Evolutionary conservation across 2,329 filamentous ascomycete species (phyloP).

Genomic region (Penicillium sp.): DNA sequence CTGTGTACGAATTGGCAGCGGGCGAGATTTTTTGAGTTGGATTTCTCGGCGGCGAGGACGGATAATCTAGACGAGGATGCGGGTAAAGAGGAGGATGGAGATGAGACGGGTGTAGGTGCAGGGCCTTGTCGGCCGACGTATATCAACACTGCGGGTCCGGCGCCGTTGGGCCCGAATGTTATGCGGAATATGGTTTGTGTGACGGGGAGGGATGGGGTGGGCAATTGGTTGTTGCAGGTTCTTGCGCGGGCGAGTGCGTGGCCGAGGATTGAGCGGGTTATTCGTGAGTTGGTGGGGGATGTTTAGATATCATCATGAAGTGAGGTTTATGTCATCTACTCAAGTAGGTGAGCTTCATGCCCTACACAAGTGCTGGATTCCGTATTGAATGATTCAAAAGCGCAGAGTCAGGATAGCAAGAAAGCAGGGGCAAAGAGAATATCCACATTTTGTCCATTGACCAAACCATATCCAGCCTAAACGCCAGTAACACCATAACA

Average conservation of each 20-base stretch:
- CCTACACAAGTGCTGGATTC: too few relatives aligned
- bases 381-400: neutral
- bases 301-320: neutral
- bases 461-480: neutral
- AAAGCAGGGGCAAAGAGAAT: neutral
- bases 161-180: neutral
- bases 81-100: too few relatives aligned
- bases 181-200: neutral
- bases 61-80: too few relatives aligned
- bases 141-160: constrained; percentile 3
- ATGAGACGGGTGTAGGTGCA: too few relatives aligned
- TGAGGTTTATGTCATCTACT: too few relatives aligned
- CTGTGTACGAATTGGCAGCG: constrained; percentile 3
- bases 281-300: neutral
- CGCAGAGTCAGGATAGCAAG: neutral
- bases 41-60: neutral
- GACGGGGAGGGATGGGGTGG: neutral
- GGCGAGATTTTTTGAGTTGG: neutral
- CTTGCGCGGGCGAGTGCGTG: neutral
- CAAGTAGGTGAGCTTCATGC: too few relatives aligned
- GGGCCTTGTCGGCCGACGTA: neutral
- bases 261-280: neutral
- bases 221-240: constrained; percentile 3
- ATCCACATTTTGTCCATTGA: neutral
- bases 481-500: neutral